Percentiles rank a stretch among this genome's conserved stretches.
These are phyloP conservation scores for Saccharomycopsis fibuligera DNA, from an alignment of 805 yeast genomes.

Conservation along the genomic window DNA sequence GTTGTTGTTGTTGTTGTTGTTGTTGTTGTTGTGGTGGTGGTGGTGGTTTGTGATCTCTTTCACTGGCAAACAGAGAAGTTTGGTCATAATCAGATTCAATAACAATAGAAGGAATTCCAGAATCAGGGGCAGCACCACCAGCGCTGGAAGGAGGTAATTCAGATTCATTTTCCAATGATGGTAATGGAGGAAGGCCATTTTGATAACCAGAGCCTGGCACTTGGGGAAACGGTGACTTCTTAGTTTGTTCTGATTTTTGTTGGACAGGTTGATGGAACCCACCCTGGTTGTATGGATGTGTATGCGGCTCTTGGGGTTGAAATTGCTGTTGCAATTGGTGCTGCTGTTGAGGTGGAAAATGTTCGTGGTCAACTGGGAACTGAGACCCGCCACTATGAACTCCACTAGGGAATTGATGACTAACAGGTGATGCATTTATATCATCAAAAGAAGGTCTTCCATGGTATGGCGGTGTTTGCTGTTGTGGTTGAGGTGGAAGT, in stretches of 20 bases:
- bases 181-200: too few relatives aligned
- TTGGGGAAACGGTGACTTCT: too few relatives aligned
- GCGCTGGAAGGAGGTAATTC: too few relatives aligned
- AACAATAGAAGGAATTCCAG: constrained; percentile 6
- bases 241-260: neutral
- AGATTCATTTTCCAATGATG: neutral
- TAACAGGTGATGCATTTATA: neutral
- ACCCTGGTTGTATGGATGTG: neutral
- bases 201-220: too few relatives aligned
- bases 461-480: neutral
- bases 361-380: too few relatives aligned
- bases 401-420: neutral
- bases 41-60: too few relatives aligned
- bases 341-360: too few relatives aligned
- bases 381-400: too few relatives aligned
- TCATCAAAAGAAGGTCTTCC: neutral
- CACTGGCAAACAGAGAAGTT: constrained; percentile 4
- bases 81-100: constrained; percentile 8
- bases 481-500: neutral
- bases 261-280: neutral
- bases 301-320: too few relatives aligned
- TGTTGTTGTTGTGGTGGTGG: too few relatives aligned
- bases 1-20: neutral
- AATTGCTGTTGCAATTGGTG: too few relatives aligned
- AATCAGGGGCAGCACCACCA: too few relatives aligned